Evolutionary conservation across 805 yeast species (phyloP).

Genomic region (Yarrowia sp.): DNA sequence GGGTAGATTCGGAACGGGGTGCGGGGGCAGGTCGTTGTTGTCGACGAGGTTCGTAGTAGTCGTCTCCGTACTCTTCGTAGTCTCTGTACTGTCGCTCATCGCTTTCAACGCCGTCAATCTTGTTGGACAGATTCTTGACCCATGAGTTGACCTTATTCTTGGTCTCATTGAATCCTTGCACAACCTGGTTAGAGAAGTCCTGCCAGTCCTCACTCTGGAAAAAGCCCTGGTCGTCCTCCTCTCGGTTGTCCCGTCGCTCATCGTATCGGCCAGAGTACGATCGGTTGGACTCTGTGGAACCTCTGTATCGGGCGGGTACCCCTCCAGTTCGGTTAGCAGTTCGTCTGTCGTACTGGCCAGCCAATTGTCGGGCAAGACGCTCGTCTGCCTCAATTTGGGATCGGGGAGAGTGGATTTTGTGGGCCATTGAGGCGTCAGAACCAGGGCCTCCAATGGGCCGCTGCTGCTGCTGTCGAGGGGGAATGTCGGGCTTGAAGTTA

Average conservation of each 20-base stretch:
- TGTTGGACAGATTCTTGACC: slow-evolving; percentile 66
- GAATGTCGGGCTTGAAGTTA: slow-evolving; percentile 33
- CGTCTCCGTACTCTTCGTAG: slow-evolving; percentile 29
- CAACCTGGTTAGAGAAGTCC: slow-evolving; percentile 62
- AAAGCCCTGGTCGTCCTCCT: slow-evolving; percentile 32
- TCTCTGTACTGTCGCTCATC: slow-evolving; percentile 24
- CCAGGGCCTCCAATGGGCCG: slow-evolving; percentile 20
- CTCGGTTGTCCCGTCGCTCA: slow-evolving; percentile 27
- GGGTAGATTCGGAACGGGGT: slow-evolving; percentile 25
- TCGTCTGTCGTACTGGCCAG: slow-evolving; percentile 37
- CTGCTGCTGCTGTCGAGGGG: slow-evolving; percentile 37
- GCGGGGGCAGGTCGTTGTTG: slow-evolving; percentile 28
- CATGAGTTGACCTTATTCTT: slow-evolving; percentile 70
- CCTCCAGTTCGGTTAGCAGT: slow-evolving; percentile 19
- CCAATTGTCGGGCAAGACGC: slow-evolving; percentile 72
- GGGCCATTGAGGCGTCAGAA: slow-evolving; percentile 33
- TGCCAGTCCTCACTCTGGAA: slow-evolving; percentile 42
- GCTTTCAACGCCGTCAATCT: slow-evolving; percentile 41
- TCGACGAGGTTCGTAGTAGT: neutral
- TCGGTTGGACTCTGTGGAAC: slow-evolving; percentile 27
- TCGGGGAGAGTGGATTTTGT: slow-evolving; percentile 33
- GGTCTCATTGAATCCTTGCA: slow-evolving; percentile 78
- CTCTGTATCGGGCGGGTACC: slow-evolving; percentile 10
- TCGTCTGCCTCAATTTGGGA: slow-evolving; percentile 71
- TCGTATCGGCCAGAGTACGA: slow-evolving; percentile 34